These are phyloP conservation scores for Knoxdaviesia proteae DNA, from an alignment of 2,329 filamentous ascomycete genomes.

Conservation along the genomic window DNA sequence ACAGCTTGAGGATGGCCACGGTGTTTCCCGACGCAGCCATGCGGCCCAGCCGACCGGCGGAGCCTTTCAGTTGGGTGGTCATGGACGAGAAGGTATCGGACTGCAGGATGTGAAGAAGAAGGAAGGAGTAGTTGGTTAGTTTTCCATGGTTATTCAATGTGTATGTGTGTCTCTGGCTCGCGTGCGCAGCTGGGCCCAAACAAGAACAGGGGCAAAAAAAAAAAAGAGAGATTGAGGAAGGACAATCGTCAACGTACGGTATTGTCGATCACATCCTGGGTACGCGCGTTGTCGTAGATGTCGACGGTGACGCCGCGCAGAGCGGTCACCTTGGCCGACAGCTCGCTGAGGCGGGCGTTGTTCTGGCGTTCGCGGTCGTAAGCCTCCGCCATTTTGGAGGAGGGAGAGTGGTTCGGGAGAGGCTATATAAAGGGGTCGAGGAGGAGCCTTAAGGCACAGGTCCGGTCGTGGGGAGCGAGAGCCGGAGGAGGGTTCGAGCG, in stretches of 20 bases:
- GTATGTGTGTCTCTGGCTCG: background rate
- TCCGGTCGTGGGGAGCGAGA: too few relatives aligned
- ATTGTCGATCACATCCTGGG: constrained; percentile 72
- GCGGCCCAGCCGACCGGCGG: constrained; percentile 58
- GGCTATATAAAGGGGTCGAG: too few relatives aligned
- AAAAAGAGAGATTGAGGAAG: background rate
- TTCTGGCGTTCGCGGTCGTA: constrained; percentile 79
- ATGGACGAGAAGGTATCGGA: constrained; percentile 84
- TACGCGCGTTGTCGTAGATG: constrained; percentile 89
- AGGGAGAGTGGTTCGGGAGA: background rate
- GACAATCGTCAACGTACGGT: constrained; percentile 36
- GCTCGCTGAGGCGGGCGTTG: constrained; percentile 79
- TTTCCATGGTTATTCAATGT: background rate
- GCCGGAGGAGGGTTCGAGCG: too few relatives aligned
- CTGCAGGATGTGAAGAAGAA: constrained; percentile 19
- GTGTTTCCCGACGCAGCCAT: constrained; percentile 89
- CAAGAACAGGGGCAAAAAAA: background rate
- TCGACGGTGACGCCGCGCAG: constrained; percentile 87
- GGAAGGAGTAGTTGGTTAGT: background rate
- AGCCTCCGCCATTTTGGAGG: constrained; percentile 43
- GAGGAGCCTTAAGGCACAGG: too few relatives aligned
- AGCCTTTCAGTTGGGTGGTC: constrained; percentile 63
- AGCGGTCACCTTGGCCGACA: constrained; percentile 76
- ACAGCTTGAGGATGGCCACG: constrained; percentile 73
- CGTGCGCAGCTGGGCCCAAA: background rate